phyloP scores from a whole-genome alignment of 2,329 filamentous ascomycete species.

The Aquanectria penicillioides region DNA sequence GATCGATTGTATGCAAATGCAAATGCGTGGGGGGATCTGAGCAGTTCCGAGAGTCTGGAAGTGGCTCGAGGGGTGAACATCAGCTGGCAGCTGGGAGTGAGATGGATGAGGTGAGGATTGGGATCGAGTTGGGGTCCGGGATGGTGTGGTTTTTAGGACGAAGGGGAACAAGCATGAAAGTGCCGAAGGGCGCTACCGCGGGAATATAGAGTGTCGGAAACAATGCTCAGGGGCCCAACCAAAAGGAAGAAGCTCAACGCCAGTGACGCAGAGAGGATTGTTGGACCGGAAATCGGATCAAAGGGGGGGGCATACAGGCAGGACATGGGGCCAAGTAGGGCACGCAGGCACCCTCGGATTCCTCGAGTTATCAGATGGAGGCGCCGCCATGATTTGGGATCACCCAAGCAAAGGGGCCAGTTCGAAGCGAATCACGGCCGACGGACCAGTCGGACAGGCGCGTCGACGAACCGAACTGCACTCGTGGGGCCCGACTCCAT shows the following conservation, averaged over 20 bases:
- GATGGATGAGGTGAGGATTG: not conserved
- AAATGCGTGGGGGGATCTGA: conserved; percentile 23
- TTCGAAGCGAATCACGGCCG: conserved; percentile 5
- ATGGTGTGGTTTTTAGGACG: conserved; percentile 10
- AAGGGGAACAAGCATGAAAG: not conserved
- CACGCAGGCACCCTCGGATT: conserved; percentile 1
- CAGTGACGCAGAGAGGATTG: conserved; percentile 20
- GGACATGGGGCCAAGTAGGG: not conserved
- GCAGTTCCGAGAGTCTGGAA: conserved; percentile 29
- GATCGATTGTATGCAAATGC: conserved; percentile 8
- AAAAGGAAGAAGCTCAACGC: not conserved
- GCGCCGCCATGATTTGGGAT: conserved; percentile 19
- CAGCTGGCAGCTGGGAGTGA: conserved; percentile 22
- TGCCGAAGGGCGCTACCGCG: conserved; percentile 2
- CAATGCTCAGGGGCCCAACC: conserved; percentile 10
- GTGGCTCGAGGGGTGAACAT: conserved; percentile 32
- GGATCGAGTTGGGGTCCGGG: conserved; percentile 11
- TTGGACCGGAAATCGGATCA: conserved; percentile 31
- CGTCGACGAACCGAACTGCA: not conserved
- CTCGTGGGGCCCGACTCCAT: conserved; percentile 34
- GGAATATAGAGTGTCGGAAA: conserved; percentile 25
- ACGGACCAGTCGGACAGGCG: conserved; percentile 24
- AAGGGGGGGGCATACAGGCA: conserved; percentile 19
- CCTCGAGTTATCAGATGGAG: conserved; percentile 13
- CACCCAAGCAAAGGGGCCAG: conserved; percentile 13